Conservation (phyloP, 75 land plant species). For the Selaginella moellendorffii region DNA sequence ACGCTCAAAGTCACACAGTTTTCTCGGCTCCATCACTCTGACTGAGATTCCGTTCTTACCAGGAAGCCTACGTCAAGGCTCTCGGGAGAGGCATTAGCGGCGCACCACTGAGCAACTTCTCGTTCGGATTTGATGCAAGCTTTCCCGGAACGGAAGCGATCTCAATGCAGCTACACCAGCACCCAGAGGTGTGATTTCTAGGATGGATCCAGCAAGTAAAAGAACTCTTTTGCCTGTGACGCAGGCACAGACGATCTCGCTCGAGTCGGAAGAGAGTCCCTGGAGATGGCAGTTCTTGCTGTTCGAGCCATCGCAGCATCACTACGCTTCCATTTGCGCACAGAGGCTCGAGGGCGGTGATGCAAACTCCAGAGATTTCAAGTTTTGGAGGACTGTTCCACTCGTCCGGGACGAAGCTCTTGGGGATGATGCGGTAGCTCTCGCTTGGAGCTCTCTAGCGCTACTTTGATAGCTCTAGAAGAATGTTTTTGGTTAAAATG, state of each 20-base stretch:
- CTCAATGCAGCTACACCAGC: background rate
- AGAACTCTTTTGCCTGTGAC: no score
- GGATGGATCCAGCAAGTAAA: no score
- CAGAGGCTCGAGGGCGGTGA: no score
- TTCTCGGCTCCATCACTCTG: background rate
- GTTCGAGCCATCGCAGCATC: constrained; percentile 43
- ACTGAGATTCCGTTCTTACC: constrained; percentile 4
- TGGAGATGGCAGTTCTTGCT: constrained; percentile 57
- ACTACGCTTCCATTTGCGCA: constrained; percentile 59
- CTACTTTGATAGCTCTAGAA: no score
- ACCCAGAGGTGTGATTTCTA: no score
- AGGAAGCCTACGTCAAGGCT: constrained; percentile 96
- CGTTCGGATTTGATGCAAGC: constrained; percentile 24
- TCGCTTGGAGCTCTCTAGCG: background rate
- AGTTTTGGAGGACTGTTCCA: constrained; percentile 63
- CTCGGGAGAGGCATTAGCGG: constrained; percentile 70
- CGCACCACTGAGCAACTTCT: constrained; percentile 55
- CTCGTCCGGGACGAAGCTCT: constrained; percentile 41
- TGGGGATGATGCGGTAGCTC: constrained; percentile 31
- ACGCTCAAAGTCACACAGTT: constrained; percentile 52
- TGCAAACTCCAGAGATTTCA: constrained; percentile 5
- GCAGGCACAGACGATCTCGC: no score
- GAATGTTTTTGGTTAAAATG: no score
- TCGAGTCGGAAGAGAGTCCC: constrained; percentile 24
- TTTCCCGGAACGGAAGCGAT: background rate